Evolutionary conservation across 331 rosid genomes (phyloP).

Genomic region (Malus hybrid): DNA sequence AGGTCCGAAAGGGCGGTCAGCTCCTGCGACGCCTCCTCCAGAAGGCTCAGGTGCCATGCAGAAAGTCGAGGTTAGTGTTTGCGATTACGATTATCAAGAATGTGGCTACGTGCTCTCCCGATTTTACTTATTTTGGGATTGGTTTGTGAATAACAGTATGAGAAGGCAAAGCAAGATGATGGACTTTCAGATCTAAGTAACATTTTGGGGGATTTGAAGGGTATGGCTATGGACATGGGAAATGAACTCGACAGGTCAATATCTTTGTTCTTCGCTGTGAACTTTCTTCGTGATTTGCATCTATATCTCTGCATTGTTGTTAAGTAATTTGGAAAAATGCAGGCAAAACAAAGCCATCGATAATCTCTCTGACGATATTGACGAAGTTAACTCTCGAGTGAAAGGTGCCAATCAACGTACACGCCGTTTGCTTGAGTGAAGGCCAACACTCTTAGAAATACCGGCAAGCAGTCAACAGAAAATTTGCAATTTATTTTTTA

Average conservation of each 20-base stretch:
- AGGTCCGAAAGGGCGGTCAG: conserved; percentile 52
- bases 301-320: not conserved
- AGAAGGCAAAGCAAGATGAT: conserved; percentile 86
- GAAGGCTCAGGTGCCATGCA: conserved; percentile 46
- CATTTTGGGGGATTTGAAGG: conserved; percentile 91
- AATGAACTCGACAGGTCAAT: conserved; percentile 67
- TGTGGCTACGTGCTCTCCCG: not conserved
- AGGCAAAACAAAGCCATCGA: conserved; percentile 93
- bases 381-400: conserved; percentile 69
- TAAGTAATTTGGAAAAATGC: conserved; percentile 24
- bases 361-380: conserved; percentile 69
- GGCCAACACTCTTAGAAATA: not conserved
- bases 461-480: not conserved
- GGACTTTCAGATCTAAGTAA: conserved; percentile 71
- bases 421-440: conserved; percentile 53
- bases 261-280: not conserved
- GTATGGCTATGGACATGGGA: conserved; percentile 86
- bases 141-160: conserved; percentile 30
- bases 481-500: not conserved
- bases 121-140: not conserved
- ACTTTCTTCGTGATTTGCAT: not conserved
- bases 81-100: not conserved
- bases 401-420: conserved; percentile 88
- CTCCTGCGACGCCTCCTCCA: conserved; percentile 44
- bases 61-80: conserved; percentile 55